Percentiles rank a stretch among this genome's conserved stretches.
phyloP scores from a whole-genome alignment of 805 yeast species.

The Metschnikowia hibisci region DNA sequence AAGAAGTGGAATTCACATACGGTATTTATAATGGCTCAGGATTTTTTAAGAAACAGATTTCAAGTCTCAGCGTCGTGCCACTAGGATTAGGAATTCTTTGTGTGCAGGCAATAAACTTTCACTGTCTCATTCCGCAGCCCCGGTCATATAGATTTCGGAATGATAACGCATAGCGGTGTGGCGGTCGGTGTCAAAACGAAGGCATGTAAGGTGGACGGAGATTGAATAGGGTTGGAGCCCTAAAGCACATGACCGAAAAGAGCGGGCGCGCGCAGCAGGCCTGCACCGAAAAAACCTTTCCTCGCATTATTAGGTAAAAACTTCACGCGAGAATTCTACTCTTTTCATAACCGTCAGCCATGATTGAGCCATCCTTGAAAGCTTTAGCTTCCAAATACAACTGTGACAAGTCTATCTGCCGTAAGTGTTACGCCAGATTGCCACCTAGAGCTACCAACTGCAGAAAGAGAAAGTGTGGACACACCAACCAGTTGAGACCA shows the following conservation, averaged over 20 bases:
- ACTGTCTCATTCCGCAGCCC: background rate
- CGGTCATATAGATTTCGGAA: background rate
- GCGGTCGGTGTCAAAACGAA: background rate
- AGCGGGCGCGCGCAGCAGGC: constrained; percentile 8
- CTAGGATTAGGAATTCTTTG: too few relatives aligned
- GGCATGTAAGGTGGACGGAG: constrained; percentile 11
- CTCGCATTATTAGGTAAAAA: constrained; percentile 10
- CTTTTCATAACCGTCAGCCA: constrained; percentile 27
- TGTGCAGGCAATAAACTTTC: too few relatives aligned
- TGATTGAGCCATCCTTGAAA: constrained; percentile 99
- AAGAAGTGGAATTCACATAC: too few relatives aligned
- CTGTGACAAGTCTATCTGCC: constrained; percentile 99
- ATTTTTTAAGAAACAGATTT: too few relatives aligned
- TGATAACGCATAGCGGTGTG: background rate
- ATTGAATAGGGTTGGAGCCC: constrained; percentile 11
- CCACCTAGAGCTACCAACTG: constrained; percentile 99
- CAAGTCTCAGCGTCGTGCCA: too few relatives aligned
- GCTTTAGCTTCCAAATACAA: constrained; percentile 99
- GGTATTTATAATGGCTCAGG: too few relatives aligned
- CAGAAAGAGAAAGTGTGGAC: constrained; percentile 99
- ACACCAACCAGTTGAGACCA: constrained; percentile 99
- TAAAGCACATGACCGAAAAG: background rate
- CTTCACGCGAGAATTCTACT: constrained; percentile 6
- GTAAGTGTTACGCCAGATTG: constrained; percentile 99
- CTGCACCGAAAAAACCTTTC: constrained; percentile 17